These are phyloP conservation scores for Lupinus albus DNA, from an alignment of 306 rosid genomes.

Conservation along the genomic window DNA sequence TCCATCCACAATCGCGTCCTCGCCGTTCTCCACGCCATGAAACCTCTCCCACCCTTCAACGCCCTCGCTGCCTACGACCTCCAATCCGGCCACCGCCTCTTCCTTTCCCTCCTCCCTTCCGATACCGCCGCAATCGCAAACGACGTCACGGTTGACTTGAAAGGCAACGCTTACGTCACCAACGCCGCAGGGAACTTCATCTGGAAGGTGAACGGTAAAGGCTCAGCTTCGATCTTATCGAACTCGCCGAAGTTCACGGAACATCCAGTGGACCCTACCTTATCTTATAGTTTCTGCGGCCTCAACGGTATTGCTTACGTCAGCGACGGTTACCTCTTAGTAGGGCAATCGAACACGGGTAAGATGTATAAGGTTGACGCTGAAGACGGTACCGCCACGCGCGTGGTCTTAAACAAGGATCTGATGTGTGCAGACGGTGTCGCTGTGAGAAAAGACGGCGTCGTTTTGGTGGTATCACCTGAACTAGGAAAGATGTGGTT, in stretches of 20 bases:
- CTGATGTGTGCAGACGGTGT: constrained; percentile 59
- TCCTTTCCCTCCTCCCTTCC: constrained; percentile 59
- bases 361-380: constrained; percentile 74
- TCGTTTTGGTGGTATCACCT: constrained; percentile 67
- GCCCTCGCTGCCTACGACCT: constrained; percentile 88
- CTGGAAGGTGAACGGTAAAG: constrained; percentile 67
- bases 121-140: constrained; percentile 47
- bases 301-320: constrained; percentile 75
- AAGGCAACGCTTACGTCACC: constrained; percentile 84
- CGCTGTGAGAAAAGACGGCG: constrained; percentile 63
- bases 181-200: constrained; percentile 67
- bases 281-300: constrained; percentile 51
- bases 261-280: constrained; percentile 41
- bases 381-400: constrained; percentile 60
- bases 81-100: constrained; percentile 54
- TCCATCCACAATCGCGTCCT: constrained; percentile 62
- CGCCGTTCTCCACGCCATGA: constrained; percentile 53
- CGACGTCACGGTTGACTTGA: constrained; percentile 68
- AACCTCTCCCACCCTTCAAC: constrained; percentile 59
- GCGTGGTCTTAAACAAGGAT: constrained; percentile 52
- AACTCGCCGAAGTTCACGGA: constrained; percentile 55
- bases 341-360: constrained; percentile 76
- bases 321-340: constrained; percentile 71
- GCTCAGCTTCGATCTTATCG: constrained; percentile 70
- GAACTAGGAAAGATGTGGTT: constrained; percentile 51